Percentiles rank a stretch among this genome's conserved stretches.
Evolutionary conservation across 139 green algal species (phyloP).

Genomic region (Volvox reticuliferus): DNA sequence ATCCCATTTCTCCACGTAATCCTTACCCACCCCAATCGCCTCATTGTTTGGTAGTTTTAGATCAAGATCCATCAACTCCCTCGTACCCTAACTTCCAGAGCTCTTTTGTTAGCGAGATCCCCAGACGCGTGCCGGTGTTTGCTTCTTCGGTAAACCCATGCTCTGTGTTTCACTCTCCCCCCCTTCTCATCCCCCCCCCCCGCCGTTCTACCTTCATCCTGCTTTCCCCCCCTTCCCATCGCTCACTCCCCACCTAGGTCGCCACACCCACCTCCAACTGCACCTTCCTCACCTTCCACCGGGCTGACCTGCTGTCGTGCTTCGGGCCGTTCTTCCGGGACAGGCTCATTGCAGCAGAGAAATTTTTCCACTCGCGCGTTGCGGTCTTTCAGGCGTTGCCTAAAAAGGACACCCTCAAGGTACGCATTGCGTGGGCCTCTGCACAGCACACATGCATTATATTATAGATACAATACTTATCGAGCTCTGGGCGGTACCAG

Average conservation of each 20-base stretch:
- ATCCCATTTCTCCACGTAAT: no score
- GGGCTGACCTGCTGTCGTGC: slow-evolving; percentile 43
- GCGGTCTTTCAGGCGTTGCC: slow-evolving; percentile 41
- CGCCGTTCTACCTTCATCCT: background rate
- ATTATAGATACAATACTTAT: no score
- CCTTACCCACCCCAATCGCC: no score
- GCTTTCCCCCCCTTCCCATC: background rate
- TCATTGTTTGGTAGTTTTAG: no score
- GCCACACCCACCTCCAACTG: slow-evolving; percentile 50
- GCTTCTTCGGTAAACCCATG: background rate
- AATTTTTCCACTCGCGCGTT: slow-evolving; percentile 55
- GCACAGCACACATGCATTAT: no score
- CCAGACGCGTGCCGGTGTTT: no score
- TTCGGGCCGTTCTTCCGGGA: slow-evolving; percentile 56
- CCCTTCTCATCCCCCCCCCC: background rate
- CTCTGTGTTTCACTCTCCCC: background rate
- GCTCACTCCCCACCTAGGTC: background rate
- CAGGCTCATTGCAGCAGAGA: slow-evolving; percentile 17
- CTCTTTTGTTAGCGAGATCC: no score
- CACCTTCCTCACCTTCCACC: slow-evolving; percentile 56
- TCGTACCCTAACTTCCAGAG: no score
- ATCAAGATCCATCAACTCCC: no score
- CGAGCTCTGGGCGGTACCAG: no score
- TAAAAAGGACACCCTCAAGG: background rate
- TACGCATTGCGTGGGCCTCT: background rate